These are phyloP conservation scores for Thymus quinquecostatus DNA, from an alignment of 257 asterid species.

Conservation along the genomic window DNA sequence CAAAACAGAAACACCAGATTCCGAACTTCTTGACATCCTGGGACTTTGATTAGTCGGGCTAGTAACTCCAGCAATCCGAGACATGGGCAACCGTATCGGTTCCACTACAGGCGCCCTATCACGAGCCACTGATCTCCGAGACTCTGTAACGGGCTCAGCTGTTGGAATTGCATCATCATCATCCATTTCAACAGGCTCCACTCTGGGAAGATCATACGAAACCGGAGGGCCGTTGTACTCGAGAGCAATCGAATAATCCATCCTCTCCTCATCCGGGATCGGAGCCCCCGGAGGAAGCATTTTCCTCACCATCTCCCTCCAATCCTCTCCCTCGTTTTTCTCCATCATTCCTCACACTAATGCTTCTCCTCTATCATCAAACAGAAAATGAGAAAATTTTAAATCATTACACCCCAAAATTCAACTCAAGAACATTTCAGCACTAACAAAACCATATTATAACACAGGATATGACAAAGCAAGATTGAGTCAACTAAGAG, in stretches of 20 bases:
- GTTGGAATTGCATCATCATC: slow-evolving; percentile 60
- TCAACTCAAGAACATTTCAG: slow-evolving; percentile 31
- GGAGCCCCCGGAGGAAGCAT: slow-evolving; percentile 96
- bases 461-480: slow-evolving; percentile 27
- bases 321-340: slow-evolving; percentile 51
- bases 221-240: slow-evolving; percentile 88
- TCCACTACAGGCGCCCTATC: slow-evolving; percentile 62
- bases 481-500: slow-evolving; percentile 29
- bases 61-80: slow-evolving; percentile 57
- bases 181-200: slow-evolving; percentile 68
- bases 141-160: slow-evolving; percentile 70
- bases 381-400: background rate
- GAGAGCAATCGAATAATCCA: slow-evolving; percentile 87
- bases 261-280: slow-evolving; percentile 67
- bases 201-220: slow-evolving; percentile 61
- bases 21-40: slow-evolving; percentile 74
- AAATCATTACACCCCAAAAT: slow-evolving; percentile 30
- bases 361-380: slow-evolving; percentile 23
- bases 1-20: slow-evolving; percentile 77
- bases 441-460: slow-evolving; percentile 28
- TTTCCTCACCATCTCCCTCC: slow-evolving; percentile 84
- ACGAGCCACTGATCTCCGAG: slow-evolving; percentile 50
- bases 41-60: slow-evolving; percentile 61
- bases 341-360: slow-evolving; percentile 50
- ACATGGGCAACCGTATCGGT: slow-evolving; percentile 68